A percentile compares a stretch with the other conserved stretches of the same genome.
Conservation (phyloP, 805 yeast species). For the Debaryomyces maramus region DNA sequence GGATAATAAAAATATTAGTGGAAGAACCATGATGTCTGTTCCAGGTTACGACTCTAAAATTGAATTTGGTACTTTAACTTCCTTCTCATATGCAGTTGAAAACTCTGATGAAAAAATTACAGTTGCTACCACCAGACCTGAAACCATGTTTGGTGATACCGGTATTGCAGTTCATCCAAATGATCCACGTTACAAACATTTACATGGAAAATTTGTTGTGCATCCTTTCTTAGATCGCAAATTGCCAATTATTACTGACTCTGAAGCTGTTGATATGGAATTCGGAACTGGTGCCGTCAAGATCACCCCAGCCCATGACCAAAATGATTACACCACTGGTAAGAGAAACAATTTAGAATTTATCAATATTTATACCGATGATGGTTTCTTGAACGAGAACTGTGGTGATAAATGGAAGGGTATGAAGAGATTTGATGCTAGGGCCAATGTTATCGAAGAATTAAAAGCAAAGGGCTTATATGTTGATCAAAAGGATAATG, state of each 20-base stretch:
- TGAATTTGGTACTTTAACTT: constrained; percentile 96
- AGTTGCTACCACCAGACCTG: constrained; percentile 99
- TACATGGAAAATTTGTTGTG: constrained; percentile 88
- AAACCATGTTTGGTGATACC: constrained; percentile 96
- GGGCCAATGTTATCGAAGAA: constrained; percentile 76
- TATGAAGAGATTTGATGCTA: constrained; percentile 91
- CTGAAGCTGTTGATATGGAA: constrained; percentile 97
- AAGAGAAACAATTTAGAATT: constrained; percentile 88
- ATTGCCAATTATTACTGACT: constrained; percentile 85
- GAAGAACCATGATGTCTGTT: constrained; percentile 75
- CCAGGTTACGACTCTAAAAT: constrained; percentile 90
- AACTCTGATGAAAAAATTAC: constrained; percentile 81
- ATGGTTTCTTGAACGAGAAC: constrained; percentile 84
- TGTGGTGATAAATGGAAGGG: constrained; percentile 91
- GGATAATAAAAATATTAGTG: constrained; percentile 85
- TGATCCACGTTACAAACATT: constrained; percentile 86
- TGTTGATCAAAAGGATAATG: constrained; percentile 87
- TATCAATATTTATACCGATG: constrained; percentile 87
- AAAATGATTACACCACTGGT: constrained; percentile 95
- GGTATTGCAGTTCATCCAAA: constrained; percentile 97
- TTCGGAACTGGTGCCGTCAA: constrained; percentile 99
- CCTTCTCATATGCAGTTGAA: constrained; percentile 87
- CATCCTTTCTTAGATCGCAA: constrained; percentile 89
- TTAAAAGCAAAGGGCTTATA: constrained; percentile 73
- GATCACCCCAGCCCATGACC: constrained; percentile 98